Evolutionary conservation across 2,329 filamentous ascomycete genomes (phyloP).

Genomic region (Chrysoporthe puriensis): DNA sequence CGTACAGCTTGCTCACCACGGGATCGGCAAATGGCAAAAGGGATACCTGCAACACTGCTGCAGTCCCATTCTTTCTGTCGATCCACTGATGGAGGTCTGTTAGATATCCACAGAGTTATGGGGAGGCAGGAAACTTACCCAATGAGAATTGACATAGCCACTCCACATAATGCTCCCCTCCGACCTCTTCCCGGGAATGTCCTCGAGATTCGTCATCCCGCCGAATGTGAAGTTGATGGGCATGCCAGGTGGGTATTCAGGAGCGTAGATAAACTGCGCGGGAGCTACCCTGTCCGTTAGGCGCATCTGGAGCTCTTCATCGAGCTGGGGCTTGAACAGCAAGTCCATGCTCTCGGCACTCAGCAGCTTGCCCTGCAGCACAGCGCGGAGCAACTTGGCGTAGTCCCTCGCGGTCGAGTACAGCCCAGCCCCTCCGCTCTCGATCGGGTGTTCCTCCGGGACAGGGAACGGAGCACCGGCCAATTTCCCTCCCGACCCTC

Average conservation of each 20-base stretch:
- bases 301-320: constrained; percentile 26
- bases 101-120: background rate
- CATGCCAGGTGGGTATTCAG: constrained; percentile 11
- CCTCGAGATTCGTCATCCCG: constrained; percentile 24
- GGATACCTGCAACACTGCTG: constrained; percentile 16
- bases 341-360: constrained; percentile 18
- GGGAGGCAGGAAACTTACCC: background rate
- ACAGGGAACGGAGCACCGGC: constrained; percentile 8
- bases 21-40: constrained; percentile 9
- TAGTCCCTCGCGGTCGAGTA: constrained; percentile 31
- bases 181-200: constrained; percentile 22
- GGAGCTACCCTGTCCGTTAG: constrained; percentile 14
- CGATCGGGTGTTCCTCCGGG: constrained; percentile 23
- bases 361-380: constrained; percentile 28
- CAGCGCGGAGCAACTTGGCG: constrained; percentile 30
- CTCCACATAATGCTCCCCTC: constrained; percentile 26
- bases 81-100: constrained; percentile 17
- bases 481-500: constrained; percentile 7
- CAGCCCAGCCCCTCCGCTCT: constrained; percentile 36
- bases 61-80: constrained; percentile 14
- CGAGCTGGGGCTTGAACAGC: constrained; percentile 34
- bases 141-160: constrained; percentile 18
- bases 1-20: constrained; percentile 16
- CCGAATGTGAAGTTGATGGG: constrained; percentile 19
- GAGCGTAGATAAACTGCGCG: background rate